Evolutionary conservation across 805 yeast species (phyloP).

Genomic region (Candida sonorensis): DNA sequence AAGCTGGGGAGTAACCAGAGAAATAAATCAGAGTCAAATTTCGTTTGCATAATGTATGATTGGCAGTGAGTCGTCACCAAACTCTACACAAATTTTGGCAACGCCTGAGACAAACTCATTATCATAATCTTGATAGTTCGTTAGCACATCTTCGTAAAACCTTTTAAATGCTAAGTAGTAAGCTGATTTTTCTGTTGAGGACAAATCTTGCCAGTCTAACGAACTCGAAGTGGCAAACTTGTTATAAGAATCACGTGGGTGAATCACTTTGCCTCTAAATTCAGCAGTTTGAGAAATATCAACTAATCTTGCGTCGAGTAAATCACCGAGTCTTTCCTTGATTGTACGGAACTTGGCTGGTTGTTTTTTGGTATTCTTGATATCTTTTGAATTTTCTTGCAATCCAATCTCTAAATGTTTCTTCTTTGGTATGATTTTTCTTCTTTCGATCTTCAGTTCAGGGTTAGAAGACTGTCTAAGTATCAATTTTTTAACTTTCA

Average conservation of each 20-base stretch:
- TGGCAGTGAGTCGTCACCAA: constrained; percentile 16
- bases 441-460: no score
- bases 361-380: not conserved
- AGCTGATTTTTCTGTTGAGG: constrained; percentile 15
- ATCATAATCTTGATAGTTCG: constrained; percentile 8
- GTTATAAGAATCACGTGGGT: constrained; percentile 22
- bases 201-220: constrained; percentile 19
- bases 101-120: constrained; percentile 14
- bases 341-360: constrained; percentile 5
- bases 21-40: not conserved
- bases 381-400: no score
- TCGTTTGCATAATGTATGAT: constrained; percentile 15
- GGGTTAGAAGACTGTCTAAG: no score
- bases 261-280: constrained; percentile 18
- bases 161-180: constrained; percentile 26
- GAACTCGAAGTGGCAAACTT: constrained; percentile 15
- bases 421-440: no score
- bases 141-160: constrained; percentile 18
- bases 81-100: constrained; percentile 21
- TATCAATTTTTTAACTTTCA: not conserved
- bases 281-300: constrained; percentile 24
- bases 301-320: constrained; percentile 20
- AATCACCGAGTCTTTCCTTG: constrained; percentile 20
- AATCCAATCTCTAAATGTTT: no score
- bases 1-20: not conserved